Percentiles rank a stretch among this genome's conserved stretches.
These are phyloP conservation scores for Pseudozyma pruni DNA, from an alignment of 1,284 basidiomycete species.

Conservation along the genomic window DNA sequence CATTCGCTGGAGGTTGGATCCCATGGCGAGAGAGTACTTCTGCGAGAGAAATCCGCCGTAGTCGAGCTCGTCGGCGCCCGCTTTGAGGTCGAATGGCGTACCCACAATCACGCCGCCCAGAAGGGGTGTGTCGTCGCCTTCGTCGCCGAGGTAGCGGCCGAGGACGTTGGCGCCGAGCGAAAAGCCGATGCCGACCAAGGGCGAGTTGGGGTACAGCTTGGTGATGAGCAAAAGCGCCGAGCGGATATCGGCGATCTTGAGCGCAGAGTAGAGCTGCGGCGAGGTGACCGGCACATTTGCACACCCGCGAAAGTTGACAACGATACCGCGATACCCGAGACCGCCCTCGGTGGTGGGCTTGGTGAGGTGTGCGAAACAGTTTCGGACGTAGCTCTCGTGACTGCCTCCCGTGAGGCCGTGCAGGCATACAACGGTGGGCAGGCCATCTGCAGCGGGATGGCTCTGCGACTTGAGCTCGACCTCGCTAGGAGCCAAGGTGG, in stretches of 20 bases:
- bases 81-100: conserved; percentile 79
- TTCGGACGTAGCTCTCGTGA: conserved; percentile 64
- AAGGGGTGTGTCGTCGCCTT: conserved; percentile 81
- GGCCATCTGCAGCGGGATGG: conserved; percentile 22
- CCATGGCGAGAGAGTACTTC: conserved; percentile 86
- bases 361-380: conserved; percentile 57
- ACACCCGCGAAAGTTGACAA: conserved; percentile 81
- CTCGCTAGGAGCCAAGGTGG: conserved; percentile 35
- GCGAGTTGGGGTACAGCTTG: conserved; percentile 79
- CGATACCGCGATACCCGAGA: conserved; percentile 73
- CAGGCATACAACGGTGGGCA: conserved; percentile 59
- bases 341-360: conserved; percentile 53
- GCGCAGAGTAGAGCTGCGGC: conserved; percentile 82
- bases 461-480: conserved; percentile 21
- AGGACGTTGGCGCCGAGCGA: conserved; percentile 93
- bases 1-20: conserved; percentile 75
- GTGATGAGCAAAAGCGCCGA: conserved; percentile 82
- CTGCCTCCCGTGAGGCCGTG: conserved; percentile 67
- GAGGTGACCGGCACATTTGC: conserved; percentile 80
- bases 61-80: conserved; percentile 72
- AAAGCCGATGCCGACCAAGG: conserved; percentile 87
- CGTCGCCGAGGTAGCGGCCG: conserved; percentile 89
- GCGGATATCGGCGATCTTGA: conserved; percentile 84
- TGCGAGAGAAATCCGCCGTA: conserved; percentile 72
- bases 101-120: conserved; percentile 77